phyloP scores from a whole-genome alignment of 2,329 filamentous ascomycete genomes.

The Helotiales sp. region DNA sequence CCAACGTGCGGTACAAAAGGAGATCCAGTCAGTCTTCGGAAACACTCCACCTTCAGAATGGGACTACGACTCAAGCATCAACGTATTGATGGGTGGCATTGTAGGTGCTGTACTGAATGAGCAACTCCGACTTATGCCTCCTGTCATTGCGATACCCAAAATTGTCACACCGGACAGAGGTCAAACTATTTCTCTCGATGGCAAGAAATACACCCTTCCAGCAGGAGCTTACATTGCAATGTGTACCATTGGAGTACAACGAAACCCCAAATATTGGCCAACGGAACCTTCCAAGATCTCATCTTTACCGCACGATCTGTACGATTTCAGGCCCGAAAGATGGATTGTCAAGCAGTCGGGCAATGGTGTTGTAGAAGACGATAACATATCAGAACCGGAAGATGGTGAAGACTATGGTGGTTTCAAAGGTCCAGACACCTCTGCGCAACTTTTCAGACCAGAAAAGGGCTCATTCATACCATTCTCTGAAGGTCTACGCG shows the following conservation, averaged over 20 bases:
- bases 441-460: slow-evolving; percentile 29
- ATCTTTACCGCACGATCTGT: slow-evolving; percentile 53
- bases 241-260: slow-evolving; percentile 55
- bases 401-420: slow-evolving; percentile 57
- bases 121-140: slow-evolving; percentile 70
- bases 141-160: slow-evolving; percentile 73
- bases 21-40: slow-evolving; percentile 66
- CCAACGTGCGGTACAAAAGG: slow-evolving; percentile 67
- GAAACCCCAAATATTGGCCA: slow-evolving; percentile 73
- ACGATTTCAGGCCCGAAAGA: slow-evolving; percentile 70
- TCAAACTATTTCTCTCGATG: slow-evolving; percentile 60
- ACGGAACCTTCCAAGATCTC: slow-evolving; percentile 40
- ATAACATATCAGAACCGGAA: slow-evolving; percentile 27
- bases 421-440: slow-evolving; percentile 58
- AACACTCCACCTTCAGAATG: slow-evolving; percentile 59
- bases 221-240: slow-evolving; percentile 56
- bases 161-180: slow-evolving; percentile 47
- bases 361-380: slow-evolving; percentile 26
- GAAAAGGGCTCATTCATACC: slow-evolving; percentile 35
- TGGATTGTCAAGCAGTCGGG: slow-evolving; percentile 55
- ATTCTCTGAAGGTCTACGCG: slow-evolving; percentile 40
- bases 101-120: slow-evolving; percentile 77
- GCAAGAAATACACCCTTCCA: slow-evolving; percentile 58
- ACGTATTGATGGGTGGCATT: slow-evolving; percentile 66
- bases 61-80: slow-evolving; percentile 70